phyloP scores from a whole-genome alignment of 768 basidiomycete species.

The Suillus sp. region DNA sequence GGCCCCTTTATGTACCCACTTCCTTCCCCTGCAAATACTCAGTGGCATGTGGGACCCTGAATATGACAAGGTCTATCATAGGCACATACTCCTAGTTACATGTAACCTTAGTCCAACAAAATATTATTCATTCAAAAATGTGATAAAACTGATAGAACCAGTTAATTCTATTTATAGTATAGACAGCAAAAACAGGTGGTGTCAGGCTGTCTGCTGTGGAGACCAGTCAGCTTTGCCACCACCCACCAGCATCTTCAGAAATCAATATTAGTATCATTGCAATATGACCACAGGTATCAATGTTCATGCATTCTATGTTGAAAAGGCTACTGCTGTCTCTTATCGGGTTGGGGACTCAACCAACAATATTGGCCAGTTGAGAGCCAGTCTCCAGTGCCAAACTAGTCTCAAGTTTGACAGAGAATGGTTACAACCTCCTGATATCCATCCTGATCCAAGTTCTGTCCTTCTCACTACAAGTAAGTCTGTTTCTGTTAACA shows the following conservation, averaged over 20 bases:
- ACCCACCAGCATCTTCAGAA: neutral
- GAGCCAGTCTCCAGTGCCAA: neutral
- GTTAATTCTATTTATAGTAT: neutral
- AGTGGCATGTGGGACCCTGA: neutral
- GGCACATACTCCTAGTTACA: too few relatives aligned
- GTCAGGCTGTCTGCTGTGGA: neutral
- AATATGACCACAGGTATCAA: neutral
- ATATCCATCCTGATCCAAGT: neutral
- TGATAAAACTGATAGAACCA: neutral
- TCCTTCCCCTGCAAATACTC: constrained; percentile 1
- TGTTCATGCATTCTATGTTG: neutral
- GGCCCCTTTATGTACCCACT: neutral
- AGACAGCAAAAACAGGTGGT: neutral
- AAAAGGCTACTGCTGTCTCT: neutral
- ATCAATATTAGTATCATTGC: neutral
- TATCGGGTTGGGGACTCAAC: neutral
- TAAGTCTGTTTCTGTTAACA: neutral
- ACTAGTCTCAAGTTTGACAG: neutral
- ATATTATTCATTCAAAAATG: too few relatives aligned
- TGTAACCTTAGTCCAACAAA: too few relatives aligned
- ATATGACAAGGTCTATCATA: too few relatives aligned
- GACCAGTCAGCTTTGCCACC: neutral
- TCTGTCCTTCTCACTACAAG: neutral
- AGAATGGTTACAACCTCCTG: neutral
- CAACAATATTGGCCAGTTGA: neutral